Evolutionary conservation across 2,329 filamentous ascomycete species (phyloP), one percentile per base, ranked within the genome.

Genomic region (Xylaria sp.): DNA sequence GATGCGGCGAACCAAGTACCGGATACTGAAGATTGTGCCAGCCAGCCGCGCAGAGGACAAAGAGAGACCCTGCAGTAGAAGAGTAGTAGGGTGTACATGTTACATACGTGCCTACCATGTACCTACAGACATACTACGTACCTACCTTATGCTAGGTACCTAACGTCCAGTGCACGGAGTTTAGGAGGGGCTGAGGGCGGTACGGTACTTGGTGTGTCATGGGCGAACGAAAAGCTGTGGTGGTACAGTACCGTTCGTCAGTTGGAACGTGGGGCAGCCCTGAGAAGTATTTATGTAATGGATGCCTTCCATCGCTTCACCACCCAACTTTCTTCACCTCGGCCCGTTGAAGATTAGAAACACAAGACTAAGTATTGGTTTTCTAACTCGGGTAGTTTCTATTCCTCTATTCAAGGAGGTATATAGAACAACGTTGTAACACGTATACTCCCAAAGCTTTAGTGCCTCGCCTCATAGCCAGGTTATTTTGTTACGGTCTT

Each of bases 1-100:
- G 48, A 19, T 47, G 47, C 29, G 11, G 29, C 5, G 16, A 4
- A 44, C 48, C 13, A 19, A 17, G 34, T 44, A 43, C 48, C 19
- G 37, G 34, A 26, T 42, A 52, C 47, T 56, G 46, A 44, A 51
- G 54, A 46, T 38, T 40, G 38, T 48, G 55, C 51, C 52, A 52
- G 34, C 16, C 44, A 40, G 44, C 51, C 51, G 54, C 37, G 40
- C 8, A 13, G 16, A 34, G 5, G 8, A 34, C 6, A 13, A 34
- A 6, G 3, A 34, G 29, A n/a, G 29, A 34, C 29, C 29, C 29
- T 34, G 29, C 29, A 34, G 29, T 11, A 34, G 16, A 34, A 13
- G 9, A 4, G 29, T 34, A 34, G 8, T 34, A 7, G 4, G n/a
- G n/a, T n/a, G n/a, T n/a, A n/a, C n/a, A n/a, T n/a, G n/a, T n/a